Base-by-base conservation (phyloP, 768 basidiomycete species). In the Leucocoprinus leucothites region DNA sequence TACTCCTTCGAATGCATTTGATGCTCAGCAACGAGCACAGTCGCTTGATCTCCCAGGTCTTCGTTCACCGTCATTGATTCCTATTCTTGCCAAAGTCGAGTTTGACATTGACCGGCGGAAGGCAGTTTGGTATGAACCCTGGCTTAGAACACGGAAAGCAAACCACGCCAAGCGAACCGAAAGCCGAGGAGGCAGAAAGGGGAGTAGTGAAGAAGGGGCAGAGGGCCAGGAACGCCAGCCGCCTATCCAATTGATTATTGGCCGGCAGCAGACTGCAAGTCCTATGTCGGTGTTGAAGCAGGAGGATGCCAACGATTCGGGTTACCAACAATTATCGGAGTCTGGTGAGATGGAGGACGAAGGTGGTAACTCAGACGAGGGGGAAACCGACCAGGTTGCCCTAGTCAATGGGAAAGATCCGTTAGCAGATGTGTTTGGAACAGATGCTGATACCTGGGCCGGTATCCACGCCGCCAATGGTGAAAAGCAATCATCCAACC, bases 41-140 rank as follows among this genome's bases (percentile, higher is more conserved):
- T 78, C 79, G 21, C 71, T 89, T 54, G 78, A 85, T 51, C 77
- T 91, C 9, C 85, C 88, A 3, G 89, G 88, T 6, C 75, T 90
- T 38, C 67, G 69, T 53, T 83, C 85, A 5, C 68, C 81, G 45
- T 81, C 86, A 22, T 70, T 91, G 21, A 84, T 92, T 51, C 90
- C 89, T 3, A 86, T 97, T 53, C 79, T 98, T 25, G 95, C 94
- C 47, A 95, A 95, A 69, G 84, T 98, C 11, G 94, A 98, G 67
- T 97, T 98, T 63, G 93, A 97, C 66, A 87, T 98, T 61, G 95
- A 97, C 69, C 76, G 76, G 36, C 74, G 81, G 50, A 86, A 78
- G 59, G 94, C 93, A 1, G 72, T 73, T 2, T 97, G 94, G 94
- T 94, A 86, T 59, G 86, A 86, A n/a, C 84, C 85, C 7, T 96